phyloP scores from a whole-genome alignment of 208 protist genomes.

The Trypanosoma melophagium region DNA sequence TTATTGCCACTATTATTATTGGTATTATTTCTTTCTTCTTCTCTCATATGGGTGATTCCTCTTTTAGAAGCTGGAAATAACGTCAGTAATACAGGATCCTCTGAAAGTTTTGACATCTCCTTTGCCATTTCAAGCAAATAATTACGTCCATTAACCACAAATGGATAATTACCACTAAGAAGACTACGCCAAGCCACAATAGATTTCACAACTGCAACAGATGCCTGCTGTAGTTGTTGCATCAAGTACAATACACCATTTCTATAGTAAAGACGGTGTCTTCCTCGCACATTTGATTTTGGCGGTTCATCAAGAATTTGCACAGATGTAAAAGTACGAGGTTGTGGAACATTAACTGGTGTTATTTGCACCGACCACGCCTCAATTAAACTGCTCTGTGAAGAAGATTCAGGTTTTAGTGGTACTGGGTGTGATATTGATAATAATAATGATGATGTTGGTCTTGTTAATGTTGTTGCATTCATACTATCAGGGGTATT shows the following conservation, averaged over 20 bases:
- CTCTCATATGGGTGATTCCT: not conserved
- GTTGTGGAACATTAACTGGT: too few species aligned
- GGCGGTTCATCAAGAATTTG: too few species aligned
- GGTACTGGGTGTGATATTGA: too few species aligned
- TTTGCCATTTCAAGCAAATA: slow-evolving; percentile 42
- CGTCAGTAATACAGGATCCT: slow-evolving; percentile 16
- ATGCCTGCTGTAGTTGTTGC: slow-evolving; percentile 35
- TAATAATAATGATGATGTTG: too few species aligned
- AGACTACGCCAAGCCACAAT: slow-evolving; percentile 27
- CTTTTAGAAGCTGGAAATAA: slow-evolving; percentile 6
- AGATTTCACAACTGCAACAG: slow-evolving; percentile 37
- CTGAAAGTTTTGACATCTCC: slow-evolving; percentile 32
- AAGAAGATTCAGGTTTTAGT: too few species aligned
- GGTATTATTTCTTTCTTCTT: not conserved
- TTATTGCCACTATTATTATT: not conserved
- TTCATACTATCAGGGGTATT: not conserved
- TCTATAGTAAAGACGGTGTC: slow-evolving; percentile 29
- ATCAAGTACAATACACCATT: slow-evolving; percentile 42
- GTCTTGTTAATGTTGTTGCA: too few species aligned
- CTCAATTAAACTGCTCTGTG: too few species aligned
- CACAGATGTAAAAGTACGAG: too few species aligned
- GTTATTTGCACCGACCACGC: too few species aligned
- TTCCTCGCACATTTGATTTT: not conserved
- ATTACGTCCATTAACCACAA: slow-evolving; percentile 42
- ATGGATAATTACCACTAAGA: slow-evolving; percentile 31